These are phyloP conservation scores for Cryptococcus amylolentus DNA, from an alignment of 1,284 basidiomycete species.

Conservation along the genomic window DNA sequence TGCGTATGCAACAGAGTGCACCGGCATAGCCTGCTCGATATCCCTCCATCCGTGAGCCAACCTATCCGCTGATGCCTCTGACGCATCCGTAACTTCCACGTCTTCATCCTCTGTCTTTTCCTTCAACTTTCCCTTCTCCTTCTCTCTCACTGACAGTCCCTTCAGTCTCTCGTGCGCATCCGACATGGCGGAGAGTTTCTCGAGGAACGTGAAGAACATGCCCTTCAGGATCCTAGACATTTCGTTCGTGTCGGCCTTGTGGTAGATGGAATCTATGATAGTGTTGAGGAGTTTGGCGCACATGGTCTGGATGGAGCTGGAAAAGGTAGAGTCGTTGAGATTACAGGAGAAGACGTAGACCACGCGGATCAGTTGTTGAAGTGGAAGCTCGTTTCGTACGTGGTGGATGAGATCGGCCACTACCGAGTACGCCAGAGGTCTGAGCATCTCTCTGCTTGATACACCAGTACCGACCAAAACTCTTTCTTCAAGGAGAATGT, in stretches of 20 bases:
- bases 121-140: constrained; percentile 45
- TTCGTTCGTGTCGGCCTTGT: constrained; percentile 66
- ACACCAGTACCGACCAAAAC: constrained; percentile 83
- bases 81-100: constrained; percentile 23
- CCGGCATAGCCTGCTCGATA: constrained; percentile 75
- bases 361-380: constrained; percentile 73
- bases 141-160: constrained; percentile 37
- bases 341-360: constrained; percentile 83
- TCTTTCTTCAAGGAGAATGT: constrained; percentile 85
- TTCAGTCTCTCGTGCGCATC: constrained; percentile 57
- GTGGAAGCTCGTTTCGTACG: constrained; percentile 75
- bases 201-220: constrained; percentile 80
- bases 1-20: constrained; percentile 68
- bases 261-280: constrained; percentile 75
- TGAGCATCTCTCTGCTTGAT: constrained; percentile 74
- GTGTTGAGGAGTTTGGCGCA: constrained; percentile 92
- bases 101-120: constrained; percentile 28
- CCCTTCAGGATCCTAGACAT: constrained; percentile 66
- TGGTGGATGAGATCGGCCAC: constrained; percentile 94
- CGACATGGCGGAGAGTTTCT: constrained; percentile 79
- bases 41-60: constrained; percentile 51
- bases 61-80: constrained; percentile 23
- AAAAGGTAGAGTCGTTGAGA: constrained; percentile 83
- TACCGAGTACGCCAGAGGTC: constrained; percentile 79
- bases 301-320: constrained; percentile 80